A percentile compares a stretch with the other conserved stretches of the same genome.
Conservation (phyloP, 495 filamentous ascomycete species). For the Penicillium atrosanguineum region DNA sequence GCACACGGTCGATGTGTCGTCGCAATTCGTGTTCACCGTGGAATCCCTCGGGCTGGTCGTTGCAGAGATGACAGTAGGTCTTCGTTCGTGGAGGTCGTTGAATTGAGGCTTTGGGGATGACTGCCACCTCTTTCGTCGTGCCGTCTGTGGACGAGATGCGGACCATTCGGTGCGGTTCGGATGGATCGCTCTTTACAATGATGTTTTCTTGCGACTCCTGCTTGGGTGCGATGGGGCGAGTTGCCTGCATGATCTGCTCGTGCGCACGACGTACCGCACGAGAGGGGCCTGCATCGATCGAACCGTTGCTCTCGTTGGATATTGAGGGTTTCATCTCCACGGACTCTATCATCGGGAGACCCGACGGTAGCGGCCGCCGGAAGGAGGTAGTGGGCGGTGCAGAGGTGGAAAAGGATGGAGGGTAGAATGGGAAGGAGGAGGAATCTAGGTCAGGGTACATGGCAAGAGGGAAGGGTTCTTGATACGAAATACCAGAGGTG, state of each 20-base stretch:
- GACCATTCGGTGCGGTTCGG: constrained; percentile 47
- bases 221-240: constrained; percentile 48
- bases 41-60: constrained; percentile 79
- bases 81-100: constrained; percentile 74
- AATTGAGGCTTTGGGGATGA: constrained; percentile 69
- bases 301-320: constrained; percentile 34
- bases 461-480: constrained; percentile 30
- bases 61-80: constrained; percentile 71
- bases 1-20: constrained; percentile 79
- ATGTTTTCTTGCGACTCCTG: constrained; percentile 24
- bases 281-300: constrained; percentile 29
- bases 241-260: constrained; percentile 41
- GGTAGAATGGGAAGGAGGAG: constrained; percentile 28
- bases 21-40: constrained; percentile 91
- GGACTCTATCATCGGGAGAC: constrained; percentile 15
- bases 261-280: constrained; percentile 42
- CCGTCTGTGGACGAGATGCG: constrained; percentile 57
- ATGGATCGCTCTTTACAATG: constrained; percentile 25
- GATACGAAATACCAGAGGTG: constrained; percentile 23
- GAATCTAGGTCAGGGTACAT: constrained; percentile 31
- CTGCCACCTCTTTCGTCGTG: constrained; percentile 56
- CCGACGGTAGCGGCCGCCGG: constrained; percentile 13
- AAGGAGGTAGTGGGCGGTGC: constrained; percentile 31
- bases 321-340: constrained; percentile 36
- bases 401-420: constrained; percentile 34